Conservation (phyloP, 2,329 filamentous ascomycete species). For the Hysterium pulicare region DNA sequence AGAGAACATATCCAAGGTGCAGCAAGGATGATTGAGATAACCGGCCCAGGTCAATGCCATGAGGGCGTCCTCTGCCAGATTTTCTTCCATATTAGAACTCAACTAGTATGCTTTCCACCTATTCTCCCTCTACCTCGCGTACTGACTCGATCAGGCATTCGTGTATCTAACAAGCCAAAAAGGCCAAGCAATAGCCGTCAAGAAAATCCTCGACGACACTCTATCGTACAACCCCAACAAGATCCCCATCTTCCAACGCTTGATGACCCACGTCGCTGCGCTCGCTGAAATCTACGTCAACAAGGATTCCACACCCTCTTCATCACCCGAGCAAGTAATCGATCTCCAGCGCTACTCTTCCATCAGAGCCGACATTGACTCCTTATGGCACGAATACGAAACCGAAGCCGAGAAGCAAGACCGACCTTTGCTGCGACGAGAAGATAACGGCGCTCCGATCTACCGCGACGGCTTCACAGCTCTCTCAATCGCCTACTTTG, state of each 20-base stretch:
- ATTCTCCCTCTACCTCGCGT: not conserved
- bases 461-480: slow-evolving; percentile 25
- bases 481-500: slow-evolving; percentile 22
- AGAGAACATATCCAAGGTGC: slow-evolving; percentile 28
- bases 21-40: slow-evolving; percentile 23
- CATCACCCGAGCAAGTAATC: slow-evolving; percentile 7
- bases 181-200: slow-evolving; percentile 1
- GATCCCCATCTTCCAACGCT: slow-evolving; percentile 22
- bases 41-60: slow-evolving; percentile 22
- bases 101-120: slow-evolving; percentile 6
- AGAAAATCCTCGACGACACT: slow-evolving; percentile 16
- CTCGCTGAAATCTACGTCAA: slow-evolving; percentile 16
- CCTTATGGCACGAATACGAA: slow-evolving; percentile 20
- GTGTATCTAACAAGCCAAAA: slow-evolving; percentile 15
- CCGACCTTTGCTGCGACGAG: slow-evolving; percentile 8
- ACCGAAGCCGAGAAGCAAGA: slow-evolving; percentile 6
- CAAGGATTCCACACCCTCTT: not conserved
- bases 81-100: slow-evolving; percentile 29
- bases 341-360: slow-evolving; percentile 9
- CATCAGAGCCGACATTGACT: slow-evolving; percentile 14
- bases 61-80: slow-evolving; percentile 27
- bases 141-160: slow-evolving; percentile 15
- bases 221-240: slow-evolving; percentile 17
- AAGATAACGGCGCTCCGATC: slow-evolving; percentile 1
- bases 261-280: slow-evolving; percentile 19